Evolutionary conservation across 2,329 filamentous ascomycete species (phyloP).

Genomic region (Colletotrichum musae): DNA sequence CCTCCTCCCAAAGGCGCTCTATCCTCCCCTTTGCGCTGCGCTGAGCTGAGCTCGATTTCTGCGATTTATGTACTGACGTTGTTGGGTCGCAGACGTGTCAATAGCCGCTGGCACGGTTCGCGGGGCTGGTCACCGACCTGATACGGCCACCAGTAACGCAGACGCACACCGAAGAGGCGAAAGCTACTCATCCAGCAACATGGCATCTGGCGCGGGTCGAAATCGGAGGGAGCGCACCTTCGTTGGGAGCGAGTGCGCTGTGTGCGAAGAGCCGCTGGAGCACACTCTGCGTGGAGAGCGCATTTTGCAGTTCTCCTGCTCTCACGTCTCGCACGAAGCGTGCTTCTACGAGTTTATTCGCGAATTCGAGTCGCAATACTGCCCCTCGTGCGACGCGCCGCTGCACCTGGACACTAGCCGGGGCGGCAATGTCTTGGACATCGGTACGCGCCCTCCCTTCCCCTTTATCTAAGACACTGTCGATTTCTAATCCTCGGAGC

Average conservation of each 20-base stretch:
- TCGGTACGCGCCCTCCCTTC: constrained; percentile 71
- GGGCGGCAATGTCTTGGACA: constrained; percentile 91
- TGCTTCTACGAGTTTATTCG: constrained; percentile 99
- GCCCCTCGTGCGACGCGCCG: constrained; percentile 93
- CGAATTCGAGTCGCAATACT: constrained; percentile 93
- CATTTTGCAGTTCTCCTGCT: constrained; percentile 94
- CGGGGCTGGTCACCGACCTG: constrained; percentile 48
- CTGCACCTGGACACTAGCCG: constrained; percentile 93
- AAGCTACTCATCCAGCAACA: constrained; percentile 49
- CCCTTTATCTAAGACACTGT: constrained; percentile 21
- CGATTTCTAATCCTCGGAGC: constrained; percentile 45
- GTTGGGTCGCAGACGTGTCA: constrained; percentile 45
- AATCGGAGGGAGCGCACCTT: constrained; percentile 93
- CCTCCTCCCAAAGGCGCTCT: background rate
- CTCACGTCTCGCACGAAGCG: constrained; percentile 97
- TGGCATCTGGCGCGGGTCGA: constrained; percentile 72
- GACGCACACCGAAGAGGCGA: constrained; percentile 54
- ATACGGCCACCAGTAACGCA: constrained; percentile 52
- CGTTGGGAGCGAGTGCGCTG: constrained; percentile 93
- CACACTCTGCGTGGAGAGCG: constrained; percentile 95
- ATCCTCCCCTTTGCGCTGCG: background rate
- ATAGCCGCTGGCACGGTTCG: constrained; percentile 47
- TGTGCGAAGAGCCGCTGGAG: constrained; percentile 96
- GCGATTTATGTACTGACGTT: constrained; percentile 26
- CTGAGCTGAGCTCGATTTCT: background rate